A percentile compares a stretch with the other conserved stretches of the same genome.
Conservation (phyloP, 352 stramenopile genomes). For the Phytophthora cactorum region DNA sequence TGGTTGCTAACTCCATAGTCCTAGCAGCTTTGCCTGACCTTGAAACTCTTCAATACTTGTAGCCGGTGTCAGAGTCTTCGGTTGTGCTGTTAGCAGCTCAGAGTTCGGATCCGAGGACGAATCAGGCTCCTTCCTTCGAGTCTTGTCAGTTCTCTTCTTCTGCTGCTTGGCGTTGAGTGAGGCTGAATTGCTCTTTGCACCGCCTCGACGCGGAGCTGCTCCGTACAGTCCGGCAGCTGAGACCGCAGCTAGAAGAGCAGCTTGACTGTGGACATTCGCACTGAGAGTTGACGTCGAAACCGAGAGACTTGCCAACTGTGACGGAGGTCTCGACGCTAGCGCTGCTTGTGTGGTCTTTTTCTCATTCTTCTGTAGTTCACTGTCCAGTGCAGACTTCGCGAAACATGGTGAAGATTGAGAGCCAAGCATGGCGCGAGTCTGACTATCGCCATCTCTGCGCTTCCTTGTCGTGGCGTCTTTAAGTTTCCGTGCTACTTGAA, state of each 20-base stretch:
- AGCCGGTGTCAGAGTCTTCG: constrained; percentile 5
- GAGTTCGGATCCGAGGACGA: background rate
- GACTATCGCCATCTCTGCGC: constrained; percentile 12
- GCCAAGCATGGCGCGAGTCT: constrained; percentile 21
- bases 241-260: constrained; percentile 38
- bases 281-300: constrained; percentile 14
- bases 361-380: constrained; percentile 7
- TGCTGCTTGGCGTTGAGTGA: constrained; percentile 11
- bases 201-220: constrained; percentile 16
- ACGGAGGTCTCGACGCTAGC: background rate
- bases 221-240: constrained; percentile 45
- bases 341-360: background rate
- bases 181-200: constrained; percentile 4
- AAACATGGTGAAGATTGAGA: constrained; percentile 34
- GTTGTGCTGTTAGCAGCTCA: constrained; percentile 6
- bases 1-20: constrained; percentile 45
- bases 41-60: constrained; percentile 47
- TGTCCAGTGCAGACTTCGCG: background rate
- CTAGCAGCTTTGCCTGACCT: constrained; percentile 45
- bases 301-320: constrained; percentile 18
- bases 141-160: constrained; percentile 21
- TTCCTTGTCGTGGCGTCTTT: constrained; percentile 32
- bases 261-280: constrained; percentile 14
- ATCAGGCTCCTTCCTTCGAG: constrained; percentile 11
- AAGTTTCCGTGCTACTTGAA: constrained; percentile 52